Conservation (phyloP, 1,139 yeast species). For the Sugiyamaella neomexicana region DNA sequence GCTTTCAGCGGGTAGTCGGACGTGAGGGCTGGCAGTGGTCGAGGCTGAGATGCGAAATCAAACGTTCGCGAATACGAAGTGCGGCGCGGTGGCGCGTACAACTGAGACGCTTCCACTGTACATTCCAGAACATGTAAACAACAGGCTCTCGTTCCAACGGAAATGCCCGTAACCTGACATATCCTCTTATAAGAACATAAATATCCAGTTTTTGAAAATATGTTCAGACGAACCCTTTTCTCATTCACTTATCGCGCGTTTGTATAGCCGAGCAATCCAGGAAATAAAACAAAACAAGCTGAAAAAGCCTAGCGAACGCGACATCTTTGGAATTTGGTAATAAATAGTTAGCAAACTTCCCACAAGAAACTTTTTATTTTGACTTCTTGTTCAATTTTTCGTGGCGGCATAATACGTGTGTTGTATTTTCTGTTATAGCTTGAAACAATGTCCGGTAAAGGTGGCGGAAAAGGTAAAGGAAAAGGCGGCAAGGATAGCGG, state of each 20-base stretch:
- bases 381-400: background rate
- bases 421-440: background rate
- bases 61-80: no score
- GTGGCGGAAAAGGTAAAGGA: slow-evolving; percentile 77
- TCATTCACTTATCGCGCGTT: slow-evolving; percentile 11
- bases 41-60: no score
- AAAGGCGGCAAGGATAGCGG: slow-evolving; percentile 68
- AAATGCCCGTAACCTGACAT: no score
- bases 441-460: slow-evolving; percentile 47
- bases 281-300: background rate
- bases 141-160: background rate
- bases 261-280: slow-evolving; percentile 10
- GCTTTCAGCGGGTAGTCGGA: no score
- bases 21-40: no score
- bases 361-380: background rate
- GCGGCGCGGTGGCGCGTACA: background rate
- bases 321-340: background rate
- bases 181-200: slow-evolving; percentile 12
- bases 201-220: slow-evolving; percentile 12
- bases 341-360: background rate
- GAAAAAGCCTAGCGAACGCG: background rate
- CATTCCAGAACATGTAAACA: slow-evolving; percentile 4
- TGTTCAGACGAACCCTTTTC: slow-evolving; percentile 10
- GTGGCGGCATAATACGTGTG: background rate
- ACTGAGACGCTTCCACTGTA: background rate